A percentile compares a stretch with the other conserved stretches of the same genome.
phyloP scores from a whole-genome alignment of 2,329 filamentous ascomycete genomes.

The Periconia macrospinosa region DNA sequence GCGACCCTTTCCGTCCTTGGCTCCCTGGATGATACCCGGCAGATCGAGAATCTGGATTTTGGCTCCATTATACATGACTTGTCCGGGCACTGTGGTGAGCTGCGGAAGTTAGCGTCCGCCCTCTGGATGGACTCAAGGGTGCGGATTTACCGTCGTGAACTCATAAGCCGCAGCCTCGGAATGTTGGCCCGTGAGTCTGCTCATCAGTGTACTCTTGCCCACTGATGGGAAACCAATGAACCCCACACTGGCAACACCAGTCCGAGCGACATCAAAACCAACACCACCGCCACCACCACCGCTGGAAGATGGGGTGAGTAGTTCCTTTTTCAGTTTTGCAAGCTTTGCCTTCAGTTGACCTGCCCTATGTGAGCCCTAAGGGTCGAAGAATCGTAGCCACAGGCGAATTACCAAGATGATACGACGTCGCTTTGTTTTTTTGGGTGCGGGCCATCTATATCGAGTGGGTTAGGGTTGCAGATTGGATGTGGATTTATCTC shows the following conservation, averaged over 20 bases:
- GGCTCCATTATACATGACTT: conserved; percentile 94
- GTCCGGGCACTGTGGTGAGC: conserved; percentile 92
- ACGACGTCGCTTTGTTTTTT: conserved; percentile 95
- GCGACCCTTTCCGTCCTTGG: conserved; percentile 96
- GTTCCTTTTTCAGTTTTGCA: conserved; percentile 94
- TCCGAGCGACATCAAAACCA: conserved; percentile 97
- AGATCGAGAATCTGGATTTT: conserved; percentile 98
- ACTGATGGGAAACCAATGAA: conserved; percentile 99
- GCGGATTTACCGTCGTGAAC: conserved; percentile 72
- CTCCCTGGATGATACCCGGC: conserved; percentile 97
- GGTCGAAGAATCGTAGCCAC: background rate
- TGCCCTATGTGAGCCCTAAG: conserved; percentile 35
- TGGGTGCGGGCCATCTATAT: conserved; percentile 89
- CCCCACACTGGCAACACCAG: conserved; percentile 93
- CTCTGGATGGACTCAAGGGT: background rate
- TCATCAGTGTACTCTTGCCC: conserved; percentile 98
- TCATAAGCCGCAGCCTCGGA: conserved; percentile 97
- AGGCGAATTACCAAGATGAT: conserved; percentile 70
- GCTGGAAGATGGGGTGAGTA: conserved; percentile 78
- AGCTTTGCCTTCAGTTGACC: conserved; percentile 95
- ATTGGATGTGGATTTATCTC: conserved; percentile 29
- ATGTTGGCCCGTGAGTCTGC: conserved; percentile 88
- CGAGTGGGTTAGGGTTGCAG: conserved; percentile 22
- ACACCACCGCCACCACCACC: conserved; percentile 84
- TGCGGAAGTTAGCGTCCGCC: background rate